Base-by-base conservation (phyloP, 768 basidiomycete genomes). In the Cystobasidium onofrii region DNA sequence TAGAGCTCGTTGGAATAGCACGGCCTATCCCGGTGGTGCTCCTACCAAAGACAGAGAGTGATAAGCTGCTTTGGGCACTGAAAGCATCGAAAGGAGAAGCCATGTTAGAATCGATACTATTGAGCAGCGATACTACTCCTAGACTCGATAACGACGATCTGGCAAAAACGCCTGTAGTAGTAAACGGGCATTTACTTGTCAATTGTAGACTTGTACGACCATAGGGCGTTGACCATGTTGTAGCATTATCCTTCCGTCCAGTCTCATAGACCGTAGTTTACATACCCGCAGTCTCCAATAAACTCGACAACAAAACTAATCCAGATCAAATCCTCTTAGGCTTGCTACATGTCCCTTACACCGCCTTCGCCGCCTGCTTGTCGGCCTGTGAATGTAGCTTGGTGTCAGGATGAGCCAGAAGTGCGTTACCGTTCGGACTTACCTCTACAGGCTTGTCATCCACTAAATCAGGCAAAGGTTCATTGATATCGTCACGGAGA, bases 21-120 rank as follows among this genome's bases (percentile, higher is more conserved):
- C 63, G 20, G 20, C 43, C 75, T 15, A 76, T 78, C 12, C 78
- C 78, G 62, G 20, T 77, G 29, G 76, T 77, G 7, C 62, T 78
- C 0, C 69, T 77, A 0, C 65, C 69, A n/a, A 75, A 76, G 13
- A 3, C 46, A 27, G 74, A 65, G 15, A 76, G 76, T 6, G 33
- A 1, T 10, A 27, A 20, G 46, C 61, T 78, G 15, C 70, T 74
- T 44, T 64, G 10, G 23, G 65, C 50, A 1, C 31, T 67, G 18
- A 33, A 36, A 50, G n/a, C 15, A 25, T 34, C 9, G 13, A 34
- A 0, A 69, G 55, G 20, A 15, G 10, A 50, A 50, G 46, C 46
- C 18, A 50, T 50, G 46, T 20, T 50, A 20, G n/a, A 50, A 3
- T 50, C 46, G 46, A 20, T 50, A 17, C 46, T 7, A 7, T 17